phyloP scores from a whole-genome alignment of 805 yeast genomes.

The Yarrowia hollandica region DNA sequence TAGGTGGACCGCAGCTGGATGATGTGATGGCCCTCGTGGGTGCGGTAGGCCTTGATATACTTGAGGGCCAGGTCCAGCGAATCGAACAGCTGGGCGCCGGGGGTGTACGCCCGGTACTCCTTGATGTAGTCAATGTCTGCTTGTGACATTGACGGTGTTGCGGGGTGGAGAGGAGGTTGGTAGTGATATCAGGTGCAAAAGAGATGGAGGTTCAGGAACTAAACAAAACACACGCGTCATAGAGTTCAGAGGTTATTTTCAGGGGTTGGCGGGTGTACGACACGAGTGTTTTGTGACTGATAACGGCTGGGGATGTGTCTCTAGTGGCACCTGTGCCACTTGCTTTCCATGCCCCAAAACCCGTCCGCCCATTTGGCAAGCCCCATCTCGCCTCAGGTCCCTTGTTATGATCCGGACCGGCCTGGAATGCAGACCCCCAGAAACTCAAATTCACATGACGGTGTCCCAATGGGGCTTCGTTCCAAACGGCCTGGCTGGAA shows the following conservation, averaged over 20 bases:
- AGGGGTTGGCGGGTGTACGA: background rate
- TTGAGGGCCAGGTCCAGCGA: constrained; percentile 16
- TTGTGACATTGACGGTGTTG: constrained; percentile 17
- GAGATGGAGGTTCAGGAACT: background rate
- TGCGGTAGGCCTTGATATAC: constrained; percentile 23
- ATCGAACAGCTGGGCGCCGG: constrained; percentile 19
- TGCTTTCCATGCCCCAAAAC: too few species aligned
- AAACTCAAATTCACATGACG: background rate
- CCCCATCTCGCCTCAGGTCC: too few species aligned
- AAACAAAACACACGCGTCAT: constrained; percentile 28
- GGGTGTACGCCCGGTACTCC: constrained; percentile 26
- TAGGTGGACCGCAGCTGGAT: constrained; percentile 27
- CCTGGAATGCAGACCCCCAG: constrained; percentile 16
- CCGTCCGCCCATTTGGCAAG: too few species aligned
- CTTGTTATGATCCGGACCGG: background rate
- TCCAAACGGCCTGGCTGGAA: constrained; percentile 15
- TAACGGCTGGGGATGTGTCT: too few species aligned
- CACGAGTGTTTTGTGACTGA: too few species aligned
- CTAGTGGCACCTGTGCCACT: too few species aligned
- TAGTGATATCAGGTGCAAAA: too few species aligned
- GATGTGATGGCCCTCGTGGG: constrained; percentile 27
- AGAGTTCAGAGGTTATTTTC: constrained; percentile 27
- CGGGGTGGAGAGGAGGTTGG: background rate
- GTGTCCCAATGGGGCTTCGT: constrained; percentile 17
- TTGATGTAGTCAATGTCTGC: constrained; percentile 29